Percentiles rank a stretch among this genome's conserved stretches.
These are phyloP conservation scores for Chlorophyllum brunneum DNA, from an alignment of 768 basidiomycete genomes.

Conservation along the genomic window DNA sequence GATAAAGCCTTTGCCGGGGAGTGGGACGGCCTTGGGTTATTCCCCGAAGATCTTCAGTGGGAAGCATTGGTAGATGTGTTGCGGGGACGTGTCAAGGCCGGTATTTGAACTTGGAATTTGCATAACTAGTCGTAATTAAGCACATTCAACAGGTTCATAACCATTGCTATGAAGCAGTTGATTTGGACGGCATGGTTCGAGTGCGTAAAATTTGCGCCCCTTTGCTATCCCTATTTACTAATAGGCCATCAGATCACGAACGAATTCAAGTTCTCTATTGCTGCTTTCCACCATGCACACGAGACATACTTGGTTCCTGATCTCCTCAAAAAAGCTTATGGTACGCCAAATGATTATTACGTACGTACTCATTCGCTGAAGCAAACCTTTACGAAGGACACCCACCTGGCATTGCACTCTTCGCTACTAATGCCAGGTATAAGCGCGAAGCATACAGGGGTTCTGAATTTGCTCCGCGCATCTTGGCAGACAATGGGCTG, in stretches of 20 bases:
- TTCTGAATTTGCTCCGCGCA: conserved; percentile 71
- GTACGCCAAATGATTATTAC: conserved; percentile 26
- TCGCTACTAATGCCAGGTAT: conserved; percentile 52
- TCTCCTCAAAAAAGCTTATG: conserved; percentile 68
- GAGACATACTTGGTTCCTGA: conserved; percentile 87
- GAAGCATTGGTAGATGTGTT: conserved; percentile 76
- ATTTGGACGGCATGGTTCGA: conserved; percentile 65
- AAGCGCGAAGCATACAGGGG: conserved; percentile 81
- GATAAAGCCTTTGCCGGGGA: conserved; percentile 41
- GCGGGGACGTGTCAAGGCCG: conserved; percentile 68
- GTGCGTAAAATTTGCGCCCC: conserved; percentile 26
- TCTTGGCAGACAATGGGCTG: conserved; percentile 68
- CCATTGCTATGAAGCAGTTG: conserved; percentile 62
- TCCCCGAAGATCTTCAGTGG: conserved; percentile 69
- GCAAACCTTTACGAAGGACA: conserved; percentile 32
- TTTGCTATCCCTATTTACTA: neutral
- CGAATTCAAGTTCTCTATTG: conserved; percentile 69
- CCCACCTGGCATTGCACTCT: conserved; percentile 71
- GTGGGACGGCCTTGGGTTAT: conserved; percentile 47
- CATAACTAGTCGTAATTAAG: neutral
- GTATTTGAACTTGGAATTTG: neutral
- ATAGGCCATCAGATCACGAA: conserved; percentile 39
- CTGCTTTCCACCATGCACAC: conserved; percentile 76
- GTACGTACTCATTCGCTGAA: neutral
- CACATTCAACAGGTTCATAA: conserved; percentile 39